phyloP scores from a whole-genome alignment of 2,329 filamentous ascomycete genomes.

The Thermoascus crustaceus region DNA sequence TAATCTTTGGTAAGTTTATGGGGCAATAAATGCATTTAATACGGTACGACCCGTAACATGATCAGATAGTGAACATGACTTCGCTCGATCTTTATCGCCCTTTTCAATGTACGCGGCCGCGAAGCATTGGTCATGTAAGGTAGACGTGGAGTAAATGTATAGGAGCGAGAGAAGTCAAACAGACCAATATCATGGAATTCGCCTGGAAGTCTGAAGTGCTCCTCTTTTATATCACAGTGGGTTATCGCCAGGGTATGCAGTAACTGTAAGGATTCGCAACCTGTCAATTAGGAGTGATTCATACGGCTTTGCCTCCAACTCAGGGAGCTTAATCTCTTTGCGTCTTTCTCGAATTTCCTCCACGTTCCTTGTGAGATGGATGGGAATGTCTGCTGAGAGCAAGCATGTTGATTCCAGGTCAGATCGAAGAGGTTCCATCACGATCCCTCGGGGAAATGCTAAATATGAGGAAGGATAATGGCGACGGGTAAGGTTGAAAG shows the following conservation, averaged over 20 bases:
- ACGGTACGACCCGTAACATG: no score
- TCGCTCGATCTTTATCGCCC: neutral
- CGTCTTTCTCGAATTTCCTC: slow-evolving; percentile 1
- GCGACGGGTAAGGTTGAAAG: no score
- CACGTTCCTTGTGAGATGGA: no score
- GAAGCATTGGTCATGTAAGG: slow-evolving; percentile 1
- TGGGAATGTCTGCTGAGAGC: no score
- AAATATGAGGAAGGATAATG: no score
- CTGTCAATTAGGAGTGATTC: slow-evolving; percentile 8
- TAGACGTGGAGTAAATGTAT: slow-evolving; percentile 4
- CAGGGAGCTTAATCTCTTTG: neutral
- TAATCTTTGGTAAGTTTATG: no score
- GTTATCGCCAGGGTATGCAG: slow-evolving; percentile 10
- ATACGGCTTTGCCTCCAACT: slow-evolving; percentile 10
- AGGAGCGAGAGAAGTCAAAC: slow-evolving; percentile 10
- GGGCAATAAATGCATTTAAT: no score
- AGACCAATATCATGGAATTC: slow-evolving; percentile 12
- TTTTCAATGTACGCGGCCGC: neutral
- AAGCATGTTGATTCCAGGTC: no score
- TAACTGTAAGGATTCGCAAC: slow-evolving; percentile 7
- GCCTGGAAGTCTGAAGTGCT: slow-evolving; percentile 10
- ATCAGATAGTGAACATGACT: no score
- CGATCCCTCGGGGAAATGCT: no score
- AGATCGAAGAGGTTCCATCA: no score
- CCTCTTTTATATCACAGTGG: slow-evolving; percentile 11